phyloP scores from a whole-genome alignment of 75 land plant species.

The Azolla pinnata region DNA sequence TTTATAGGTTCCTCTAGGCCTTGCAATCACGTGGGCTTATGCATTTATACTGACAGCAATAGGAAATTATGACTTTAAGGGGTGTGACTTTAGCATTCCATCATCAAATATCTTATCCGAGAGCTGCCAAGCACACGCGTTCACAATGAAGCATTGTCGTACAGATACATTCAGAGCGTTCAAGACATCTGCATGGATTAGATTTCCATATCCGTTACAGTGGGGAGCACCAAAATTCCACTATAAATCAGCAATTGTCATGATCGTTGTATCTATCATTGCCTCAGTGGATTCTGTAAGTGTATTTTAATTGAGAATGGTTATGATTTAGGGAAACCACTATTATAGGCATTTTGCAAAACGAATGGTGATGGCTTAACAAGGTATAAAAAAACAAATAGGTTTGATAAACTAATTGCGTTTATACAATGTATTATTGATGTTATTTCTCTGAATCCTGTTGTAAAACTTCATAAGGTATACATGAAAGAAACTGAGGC shows the following conservation, averaged over 20 bases:
- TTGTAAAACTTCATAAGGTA: too few relatives aligned
- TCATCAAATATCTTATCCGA: constrained; percentile 49
- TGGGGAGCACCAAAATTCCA: constrained; percentile 89
- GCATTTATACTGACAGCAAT: constrained; percentile 82
- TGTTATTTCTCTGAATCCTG: too few relatives aligned
- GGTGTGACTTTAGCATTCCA: constrained; percentile 52
- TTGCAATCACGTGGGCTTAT: constrained; percentile 69
- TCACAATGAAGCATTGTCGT: constrained; percentile 74
- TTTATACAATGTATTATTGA: too few relatives aligned
- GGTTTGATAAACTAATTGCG: too few relatives aligned
- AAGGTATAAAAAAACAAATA: too few relatives aligned
- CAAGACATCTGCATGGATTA: constrained; percentile 63
- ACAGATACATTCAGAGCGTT: constrained; percentile 78
- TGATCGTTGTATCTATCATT: constrained; percentile 67
- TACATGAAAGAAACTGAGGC: too few relatives aligned
- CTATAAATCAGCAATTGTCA: constrained; percentile 52
- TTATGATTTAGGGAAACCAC: too few relatives aligned
- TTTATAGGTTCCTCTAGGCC: constrained; percentile 78
- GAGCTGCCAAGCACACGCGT: constrained; percentile 48
- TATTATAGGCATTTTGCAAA: too few relatives aligned
- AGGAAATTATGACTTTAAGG: constrained; percentile 71
- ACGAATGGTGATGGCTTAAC: too few relatives aligned
- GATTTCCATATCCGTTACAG: constrained; percentile 91
- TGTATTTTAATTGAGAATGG: too few relatives aligned
- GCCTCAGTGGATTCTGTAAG: constrained; percentile 98